A percentile compares a stretch with the other conserved stretches of the same genome.
Evolutionary conservation across 768 basidiomycete species (phyloP).

Genomic region (Lactarius deliciosus): DNA sequence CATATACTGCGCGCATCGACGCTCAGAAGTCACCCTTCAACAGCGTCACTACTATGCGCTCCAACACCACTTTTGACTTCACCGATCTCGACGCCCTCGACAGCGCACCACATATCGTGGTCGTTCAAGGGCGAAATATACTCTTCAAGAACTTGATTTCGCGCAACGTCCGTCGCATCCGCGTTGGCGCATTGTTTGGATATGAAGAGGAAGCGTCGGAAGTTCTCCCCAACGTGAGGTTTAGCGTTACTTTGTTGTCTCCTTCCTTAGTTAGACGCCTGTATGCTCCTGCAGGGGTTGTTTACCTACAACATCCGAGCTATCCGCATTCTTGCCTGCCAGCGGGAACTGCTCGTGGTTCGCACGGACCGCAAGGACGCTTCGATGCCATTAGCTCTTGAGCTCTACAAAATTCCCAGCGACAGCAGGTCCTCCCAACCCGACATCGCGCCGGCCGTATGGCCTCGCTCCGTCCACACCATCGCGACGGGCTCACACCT

Average conservation of each 20-base stretch:
- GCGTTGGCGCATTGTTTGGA: slow-evolving; percentile 24
- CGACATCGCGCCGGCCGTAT: not conserved
- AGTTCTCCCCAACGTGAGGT: slow-evolving; percentile 24
- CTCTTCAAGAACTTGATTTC: slow-evolving; percentile 26
- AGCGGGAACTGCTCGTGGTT: slow-evolving; percentile 28
- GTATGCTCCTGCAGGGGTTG: slow-evolving; percentile 21
- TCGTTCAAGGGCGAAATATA: slow-evolving; percentile 18
- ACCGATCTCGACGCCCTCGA: slow-evolving; percentile 25
- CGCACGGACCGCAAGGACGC: slow-evolving; percentile 21
- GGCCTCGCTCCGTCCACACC: slow-evolving; percentile 27
- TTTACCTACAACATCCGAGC: slow-evolving; percentile 28
- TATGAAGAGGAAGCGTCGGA: slow-evolving; percentile 25
- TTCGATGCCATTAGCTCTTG: slow-evolving; percentile 19
- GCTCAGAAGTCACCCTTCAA: slow-evolving; percentile 16
- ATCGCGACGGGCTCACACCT: slow-evolving; percentile 15
- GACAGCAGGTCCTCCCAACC: slow-evolving; percentile 3
- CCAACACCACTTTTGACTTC: slow-evolving; percentile 24
- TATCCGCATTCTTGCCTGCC: slow-evolving; percentile 25
- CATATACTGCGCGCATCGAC: slow-evolving; percentile 21
- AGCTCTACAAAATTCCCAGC: slow-evolving; percentile 25
- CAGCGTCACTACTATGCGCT: slow-evolving; percentile 18
- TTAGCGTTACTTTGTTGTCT: slow-evolving; percentile 10
- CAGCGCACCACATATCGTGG: slow-evolving; percentile 16
- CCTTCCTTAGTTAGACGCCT: slow-evolving; percentile 14
- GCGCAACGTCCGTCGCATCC: slow-evolving; percentile 13